Base-by-base conservation (phyloP, 2,329 filamentous ascomycete genomes). In the Chaetomium olivaceum region DNA sequence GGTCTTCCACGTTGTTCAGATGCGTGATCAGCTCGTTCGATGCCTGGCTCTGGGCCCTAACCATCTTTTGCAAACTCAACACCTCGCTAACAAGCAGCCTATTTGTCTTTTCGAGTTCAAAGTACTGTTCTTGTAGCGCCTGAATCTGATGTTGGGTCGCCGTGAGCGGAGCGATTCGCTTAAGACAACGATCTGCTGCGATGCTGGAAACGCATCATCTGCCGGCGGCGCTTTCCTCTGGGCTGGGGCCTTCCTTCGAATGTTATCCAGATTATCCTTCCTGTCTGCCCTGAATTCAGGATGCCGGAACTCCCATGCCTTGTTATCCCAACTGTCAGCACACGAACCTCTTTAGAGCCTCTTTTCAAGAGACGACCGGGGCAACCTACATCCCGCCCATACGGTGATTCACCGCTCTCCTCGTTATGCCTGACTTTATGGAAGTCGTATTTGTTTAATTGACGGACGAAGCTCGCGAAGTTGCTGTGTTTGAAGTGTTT, bases 401-500 rank as follows among this genome's bases (percentile, higher is more conserved):
- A 96, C 7, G 89, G 90, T 64, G 91, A 92, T 72, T 91, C 86
- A 29, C 90, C 90, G 73, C 86, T 92, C 74, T 96, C 92, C 75
- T 96, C 92, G 71, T 92, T 96, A 73, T 93, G 91, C 70, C 95
- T 87, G 69, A 98, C 93, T 83, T 99, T 99, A 83, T 99, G 95
- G 73, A 99, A 99, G 76, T 97, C 93, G 78, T 96, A 97, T 77
- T 97, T 97, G 82, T 97, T 97, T 65, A 97, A 82, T 77, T 97
- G 93, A 58, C 93, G 90, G 65, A 97, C 93, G 76, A 97, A 97
- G 79, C 93, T 97, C 36, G 93, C 93, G 81, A 97, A 97, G 77
- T 97, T 97, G 85, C 92, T 96, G 80, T 98, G 95, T 79, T 99
- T 99, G 83, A 99, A 99, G 74, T 98, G 93, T 76, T 98, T 97